Evolutionary conservation across 2,329 filamentous ascomycete species (phyloP).

Genomic region (Cladobotryum mycophilum): DNA sequence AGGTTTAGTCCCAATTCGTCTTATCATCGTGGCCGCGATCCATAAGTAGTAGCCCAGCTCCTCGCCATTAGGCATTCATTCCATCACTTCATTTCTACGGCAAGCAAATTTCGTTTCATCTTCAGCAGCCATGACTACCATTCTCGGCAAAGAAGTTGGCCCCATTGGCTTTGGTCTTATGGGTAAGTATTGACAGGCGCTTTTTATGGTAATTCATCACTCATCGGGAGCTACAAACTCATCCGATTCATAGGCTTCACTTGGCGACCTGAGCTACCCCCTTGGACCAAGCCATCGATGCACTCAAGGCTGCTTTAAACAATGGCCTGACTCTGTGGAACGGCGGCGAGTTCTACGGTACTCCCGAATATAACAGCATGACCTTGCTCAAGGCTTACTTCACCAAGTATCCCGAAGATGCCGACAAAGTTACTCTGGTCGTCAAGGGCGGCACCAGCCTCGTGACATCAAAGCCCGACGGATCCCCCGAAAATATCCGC

Average conservation of each 20-base stretch:
- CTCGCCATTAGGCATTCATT: neutral
- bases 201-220: neutral
- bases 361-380: conserved; percentile 50
- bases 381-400: conserved; percentile 58
- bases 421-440: conserved; percentile 53
- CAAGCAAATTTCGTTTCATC: neutral
- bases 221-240: neutral
- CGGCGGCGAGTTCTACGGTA: conserved; percentile 60
- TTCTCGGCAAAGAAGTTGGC: conserved; percentile 41
- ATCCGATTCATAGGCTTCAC: conserved; percentile 33
- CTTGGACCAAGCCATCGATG: conserved; percentile 45
- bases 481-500: conserved; percentile 48
- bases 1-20: no score
- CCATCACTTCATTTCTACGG: no score
- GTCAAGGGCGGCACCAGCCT: conserved; percentile 52
- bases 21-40: neutral
- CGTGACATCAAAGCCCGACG: conserved; percentile 33
- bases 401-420: conserved; percentile 56
- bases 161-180: conserved; percentile 50
- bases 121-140: neutral
- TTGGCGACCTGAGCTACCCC: conserved; percentile 34
- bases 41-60: neutral
- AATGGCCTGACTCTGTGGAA: conserved; percentile 51
- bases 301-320: conserved; percentile 47
- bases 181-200: conserved; percentile 31